Evolutionary conservation across 1,284 basidiomycete genomes (phyloP).

Genomic region (Leccinum fuscescens): DNA sequence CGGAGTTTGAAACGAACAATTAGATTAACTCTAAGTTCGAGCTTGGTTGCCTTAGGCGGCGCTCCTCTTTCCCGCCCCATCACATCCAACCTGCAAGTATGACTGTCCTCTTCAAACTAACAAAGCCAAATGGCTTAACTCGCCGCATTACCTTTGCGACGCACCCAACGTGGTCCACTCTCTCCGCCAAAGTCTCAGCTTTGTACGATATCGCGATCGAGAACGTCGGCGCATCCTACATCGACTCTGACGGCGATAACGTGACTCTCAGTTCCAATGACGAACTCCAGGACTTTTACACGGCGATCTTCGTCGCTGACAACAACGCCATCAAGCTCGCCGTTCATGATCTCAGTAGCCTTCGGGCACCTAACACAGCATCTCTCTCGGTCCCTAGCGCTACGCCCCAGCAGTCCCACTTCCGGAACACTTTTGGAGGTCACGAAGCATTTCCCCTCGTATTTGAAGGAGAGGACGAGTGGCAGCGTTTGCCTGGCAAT

Average conservation of each 20-base stretch:
- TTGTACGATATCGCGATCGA: slow-evolving; percentile 57
- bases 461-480: slow-evolving; percentile 64
- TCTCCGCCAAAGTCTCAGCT: slow-evolving; percentile 53
- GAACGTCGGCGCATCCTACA: slow-evolving; percentile 63
- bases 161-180: slow-evolving; percentile 52
- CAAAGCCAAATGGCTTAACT: slow-evolving; percentile 46
- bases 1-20: slow-evolving; percentile 42
- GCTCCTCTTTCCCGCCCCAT: slow-evolving; percentile 7
- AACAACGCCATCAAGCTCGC: slow-evolving; percentile 49
- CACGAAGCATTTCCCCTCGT: slow-evolving; percentile 37
- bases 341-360: slow-evolving; percentile 57
- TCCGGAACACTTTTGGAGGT: slow-evolving; percentile 58
- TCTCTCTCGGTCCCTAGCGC: slow-evolving; percentile 38
- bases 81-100: slow-evolving; percentile 33
- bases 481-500: slow-evolving; percentile 51
- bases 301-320: slow-evolving; percentile 10
- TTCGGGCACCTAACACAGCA: slow-evolving; percentile 29
- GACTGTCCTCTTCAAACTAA: slow-evolving; percentile 55
- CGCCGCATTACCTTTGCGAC: slow-evolving; percentile 56
- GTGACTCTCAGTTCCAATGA: slow-evolving; percentile 71
- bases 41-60: neutral
- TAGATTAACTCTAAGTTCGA: slow-evolving; percentile 13
- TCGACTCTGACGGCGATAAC: slow-evolving; percentile 67
- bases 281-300: slow-evolving; percentile 48
- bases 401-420: slow-evolving; percentile 35